Conservation (phyloP, 495 filamentous ascomycete genomes). For the Penicillium riverlandense region DNA sequence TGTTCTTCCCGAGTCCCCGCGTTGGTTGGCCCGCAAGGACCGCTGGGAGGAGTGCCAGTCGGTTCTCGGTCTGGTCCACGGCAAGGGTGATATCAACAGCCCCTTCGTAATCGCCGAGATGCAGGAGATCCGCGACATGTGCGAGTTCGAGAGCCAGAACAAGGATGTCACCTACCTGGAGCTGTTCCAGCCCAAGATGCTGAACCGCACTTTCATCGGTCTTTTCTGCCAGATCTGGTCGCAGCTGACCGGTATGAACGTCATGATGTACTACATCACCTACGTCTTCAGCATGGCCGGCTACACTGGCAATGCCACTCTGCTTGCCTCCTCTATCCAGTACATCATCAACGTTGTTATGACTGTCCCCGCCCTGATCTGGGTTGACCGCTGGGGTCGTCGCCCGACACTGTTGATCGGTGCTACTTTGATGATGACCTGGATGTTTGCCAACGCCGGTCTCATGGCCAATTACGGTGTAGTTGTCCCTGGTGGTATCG, state of each 20-base stretch:
- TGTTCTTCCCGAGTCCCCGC: constrained; percentile 70
- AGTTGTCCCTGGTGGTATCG: constrained; percentile 41
- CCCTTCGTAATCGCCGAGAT: constrained; percentile 59
- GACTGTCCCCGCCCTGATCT: constrained; percentile 48
- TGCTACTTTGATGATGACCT: constrained; percentile 59
- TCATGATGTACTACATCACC: constrained; percentile 55
- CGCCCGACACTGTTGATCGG: constrained; percentile 57
- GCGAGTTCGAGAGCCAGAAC: constrained; percentile 58
- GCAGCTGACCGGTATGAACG: constrained; percentile 79
- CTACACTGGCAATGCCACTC: constrained; percentile 22
- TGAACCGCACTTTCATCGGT: constrained; percentile 65
- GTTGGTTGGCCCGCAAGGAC: constrained; percentile 71
- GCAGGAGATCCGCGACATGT: constrained; percentile 60
- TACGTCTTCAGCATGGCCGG: constrained; percentile 34
- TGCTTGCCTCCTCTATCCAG: constrained; percentile 63
- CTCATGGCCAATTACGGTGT: constrained; percentile 49
- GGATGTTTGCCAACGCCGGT: constrained; percentile 61
- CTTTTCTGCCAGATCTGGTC: constrained; percentile 78
- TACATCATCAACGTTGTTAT: constrained; percentile 55
- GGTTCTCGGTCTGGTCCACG: constrained; percentile 65
- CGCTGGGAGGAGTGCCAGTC: constrained; percentile 64
- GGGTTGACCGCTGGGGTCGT: constrained; percentile 56
- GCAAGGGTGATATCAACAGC: constrained; percentile 55
- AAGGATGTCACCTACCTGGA: constrained; percentile 60
- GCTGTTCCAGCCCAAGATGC: constrained; percentile 60